Base-by-base conservation (phyloP, 352 stramenopile species). In the Pythium myriotylum region DNA sequence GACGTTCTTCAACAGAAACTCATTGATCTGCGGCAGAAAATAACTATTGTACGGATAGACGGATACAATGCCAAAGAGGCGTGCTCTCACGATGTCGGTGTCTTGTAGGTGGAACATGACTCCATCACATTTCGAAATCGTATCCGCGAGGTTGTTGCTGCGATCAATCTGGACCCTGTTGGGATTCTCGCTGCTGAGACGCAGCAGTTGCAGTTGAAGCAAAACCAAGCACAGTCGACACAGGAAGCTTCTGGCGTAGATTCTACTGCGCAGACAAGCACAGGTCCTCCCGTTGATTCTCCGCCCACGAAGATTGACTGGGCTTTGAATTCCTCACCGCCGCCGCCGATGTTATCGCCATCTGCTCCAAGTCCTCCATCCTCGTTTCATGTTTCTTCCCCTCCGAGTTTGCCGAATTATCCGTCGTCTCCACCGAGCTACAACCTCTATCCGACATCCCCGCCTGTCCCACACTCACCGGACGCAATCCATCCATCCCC, bases 1-100 rank as follows among this genome's bases (percentile, higher is more conserved):
- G 86, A 96, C 50, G 71, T 85, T 47, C 63, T 96, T 9, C 82
- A 96, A 49, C 68, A 76, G 22, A 81, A 85, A 23, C 77, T 92
- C 48, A 20, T 62, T 26, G 67, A 73, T 4, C 62, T 96, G 8
- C 72, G 69, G 7, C 60, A 79, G 77, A 91, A 13, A 46, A 26
- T 22, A 8, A 5, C 13, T 29, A 43, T 16, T 23, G 20, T 40
- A 55, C 32, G 19, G 7, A 10, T 43, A 32, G 8, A 0, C 4
- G 17, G n/a, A 43, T 43, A 20, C 13, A 7, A 4, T 4, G 37
- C 33, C 8, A 40, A 7, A 20, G 7, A 26, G 22, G n/a, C 10
- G 23, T 12, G 14, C 19, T 27, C 19, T 26, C 9, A 26, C 13
- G 16, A 12, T 27, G 12, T 8, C n/a, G 5, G 13, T 43, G 16